A percentile compares a stretch with the other conserved stretches of the same genome.
These are phyloP conservation scores for Novymonas esmeraldas DNA, from an alignment of 208 protist genomes.

Conservation along the genomic window DNA sequence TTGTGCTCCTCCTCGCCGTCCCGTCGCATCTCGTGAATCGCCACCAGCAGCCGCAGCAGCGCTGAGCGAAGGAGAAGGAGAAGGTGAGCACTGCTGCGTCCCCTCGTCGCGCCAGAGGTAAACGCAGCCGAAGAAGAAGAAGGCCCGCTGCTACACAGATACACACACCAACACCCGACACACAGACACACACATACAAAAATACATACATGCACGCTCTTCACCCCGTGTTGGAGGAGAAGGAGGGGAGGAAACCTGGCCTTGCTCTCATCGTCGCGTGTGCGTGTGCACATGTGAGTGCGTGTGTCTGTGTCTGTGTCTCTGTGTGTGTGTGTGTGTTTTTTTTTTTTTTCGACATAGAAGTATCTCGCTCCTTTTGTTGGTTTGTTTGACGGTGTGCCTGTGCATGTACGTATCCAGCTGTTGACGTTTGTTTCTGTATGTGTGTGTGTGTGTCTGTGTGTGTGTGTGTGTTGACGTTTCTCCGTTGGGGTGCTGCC, in stretches of 20 bases:
- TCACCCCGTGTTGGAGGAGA: no score
- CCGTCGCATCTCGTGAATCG: conserved; percentile 8
- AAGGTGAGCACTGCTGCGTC: no score
- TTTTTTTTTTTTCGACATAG: background rate
- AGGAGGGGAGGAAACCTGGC: no score
- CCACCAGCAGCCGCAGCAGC: background rate
- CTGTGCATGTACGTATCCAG: background rate
- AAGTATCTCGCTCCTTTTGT: background rate
- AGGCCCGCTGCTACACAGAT: background rate
- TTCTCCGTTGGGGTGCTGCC: no score
- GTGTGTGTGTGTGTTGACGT: conserved; percentile 1
- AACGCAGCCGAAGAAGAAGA: background rate
- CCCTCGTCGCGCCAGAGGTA: no score
- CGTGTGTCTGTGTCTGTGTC: background rate
- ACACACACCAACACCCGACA: no score
- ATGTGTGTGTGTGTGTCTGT: background rate
- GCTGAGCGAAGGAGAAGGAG: no score
- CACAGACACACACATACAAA: background rate
- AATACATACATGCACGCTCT: background rate
- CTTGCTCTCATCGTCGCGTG: background rate
- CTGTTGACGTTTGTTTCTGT: background rate
- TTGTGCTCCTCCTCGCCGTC: conserved; percentile 24
- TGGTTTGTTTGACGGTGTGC: background rate
- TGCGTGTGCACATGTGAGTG: background rate
- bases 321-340: background rate